Base-by-base conservation (phyloP, 2,329 filamentous ascomycete genomes). In the Penicillium digitatum region DNA sequence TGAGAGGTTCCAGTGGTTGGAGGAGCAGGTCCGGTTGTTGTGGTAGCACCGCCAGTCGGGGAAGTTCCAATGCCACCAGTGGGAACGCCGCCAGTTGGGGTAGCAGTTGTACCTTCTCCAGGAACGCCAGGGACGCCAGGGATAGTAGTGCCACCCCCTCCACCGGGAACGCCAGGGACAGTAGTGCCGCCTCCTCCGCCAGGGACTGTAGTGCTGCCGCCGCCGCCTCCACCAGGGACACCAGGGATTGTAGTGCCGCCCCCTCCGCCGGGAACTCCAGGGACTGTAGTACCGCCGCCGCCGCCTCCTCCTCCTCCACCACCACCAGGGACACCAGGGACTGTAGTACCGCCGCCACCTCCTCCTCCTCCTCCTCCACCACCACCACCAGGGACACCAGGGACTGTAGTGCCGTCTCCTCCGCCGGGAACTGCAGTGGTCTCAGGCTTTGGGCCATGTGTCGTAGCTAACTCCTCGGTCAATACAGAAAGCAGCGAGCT, bases 401-500 rank as follows among this genome's bases (percentile, higher is more conserved):
- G 18, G 4, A 27, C 26, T 3, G 44, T 32, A 29, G 26, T 26
- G 26, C 22, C 18, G n/a, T 9, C 20, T 5, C 27, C 10, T 7
- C 43, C 27, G n/a, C 14, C 8, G 1, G 27, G 29, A 3, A 18
- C 27, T 14, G 44, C 20, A 35, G 34, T 35, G 4, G 34, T 35
- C 34, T 35, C 34, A 37, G 34, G 8, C n/a, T 11, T 18, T 5
- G 34, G 34, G 10, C 27, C 42, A 32, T 27, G n/a, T n/a, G 18
- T 14, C 7, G 47, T 22, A 34, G 40, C 39, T 12, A 44, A 18
- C 37, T 52, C 43, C 11, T 52, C 51, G 7, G 57, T 50, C 42
- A 52, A 44, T 26, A 53, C 31, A 27, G 58, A 42, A 35, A 52
- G 49, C n/a, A 59, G 14, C 3, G 48, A 49, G 37, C 46, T 43